Evolutionary conservation across 495 filamentous ascomycete species (phyloP), one percentile per base, ranked within the genome.

Genomic region (Daldinia caldariorum): DNA sequence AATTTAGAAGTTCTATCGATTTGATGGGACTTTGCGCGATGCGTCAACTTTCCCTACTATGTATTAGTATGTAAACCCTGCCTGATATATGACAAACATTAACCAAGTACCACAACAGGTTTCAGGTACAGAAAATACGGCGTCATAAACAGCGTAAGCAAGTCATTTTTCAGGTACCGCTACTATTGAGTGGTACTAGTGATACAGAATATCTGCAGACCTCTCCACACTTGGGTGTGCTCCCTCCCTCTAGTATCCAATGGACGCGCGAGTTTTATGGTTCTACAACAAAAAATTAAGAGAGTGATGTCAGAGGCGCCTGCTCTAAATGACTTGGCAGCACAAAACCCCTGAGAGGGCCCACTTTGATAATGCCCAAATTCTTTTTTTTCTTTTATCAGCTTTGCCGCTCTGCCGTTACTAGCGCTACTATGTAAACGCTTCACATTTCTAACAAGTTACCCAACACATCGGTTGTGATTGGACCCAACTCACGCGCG

Each of bases 401-500:
- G n/a, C 45, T 34, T 32, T 70, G 49, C 58, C 41, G 49, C 26
- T 32, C 22, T 47, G 43, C 43, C 43, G 29, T 38, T 49, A 57
- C 10, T 59, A 32, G 34, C 54, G 20, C 4, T 20, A 12, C 6
- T 56, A 20, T 50, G 26, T 43, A 14, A 13, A 13, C 26, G 69
- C 64, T 56, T 67, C 63, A 67, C 51, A 57, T 64, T 41, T 58
- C 54, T 39, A 61, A 16, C 55, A 64, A 61, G n/a, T 29, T 45
- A 51, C 18, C 20, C 35, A 20, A 51, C n/a, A 51, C 16, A 34
- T 12, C 47, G 31, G 9, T 31, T 73, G 3, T 73, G 58, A 73
- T 73, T 73, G 71, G 71, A 5, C 32, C 55, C 38, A 6, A 67
- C 66, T 73, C 71, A 73, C 71, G 67, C 71, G 71, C 71, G 71